phyloP scores from a whole-genome alignment of 2,329 filamentous ascomycete genomes.

The Thielaviopsis ethacetica region DNA sequence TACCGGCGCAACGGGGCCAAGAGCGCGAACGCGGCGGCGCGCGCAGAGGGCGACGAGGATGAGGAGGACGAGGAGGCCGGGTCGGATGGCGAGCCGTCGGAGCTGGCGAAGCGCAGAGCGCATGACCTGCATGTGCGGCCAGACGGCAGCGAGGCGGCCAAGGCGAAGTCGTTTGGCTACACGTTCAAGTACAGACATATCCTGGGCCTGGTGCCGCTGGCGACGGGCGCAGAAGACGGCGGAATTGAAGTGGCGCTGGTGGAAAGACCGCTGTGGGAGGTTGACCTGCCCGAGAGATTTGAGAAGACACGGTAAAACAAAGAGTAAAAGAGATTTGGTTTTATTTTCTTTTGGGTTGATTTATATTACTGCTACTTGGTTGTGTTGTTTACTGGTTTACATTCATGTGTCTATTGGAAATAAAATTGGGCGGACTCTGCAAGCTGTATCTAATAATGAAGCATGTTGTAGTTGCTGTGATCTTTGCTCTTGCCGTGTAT shows the following conservation, averaged over 20 bases:
- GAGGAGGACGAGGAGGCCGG: conserved; percentile 23
- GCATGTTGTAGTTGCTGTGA: too few relatives aligned
- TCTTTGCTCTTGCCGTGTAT: too few relatives aligned
- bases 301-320: conserved; percentile 15
- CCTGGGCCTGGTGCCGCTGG: conserved; percentile 47
- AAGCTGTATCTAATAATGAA: too few relatives aligned
- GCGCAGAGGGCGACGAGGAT: conserved; percentile 17
- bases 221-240: conserved; percentile 20
- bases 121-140: conserved; percentile 13
- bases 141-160: conserved; percentile 17
- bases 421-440: background rate
- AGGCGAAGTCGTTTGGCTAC: conserved; percentile 44
- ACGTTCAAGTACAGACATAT: conserved; percentile 94
- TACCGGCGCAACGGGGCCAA: conserved; percentile 8
- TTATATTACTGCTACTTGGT: background rate
- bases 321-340: background rate
- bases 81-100: background rate
- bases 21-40: conserved; percentile 15
- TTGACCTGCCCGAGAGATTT: conserved; percentile 56
- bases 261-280: conserved; percentile 71
- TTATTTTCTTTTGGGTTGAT: background rate
- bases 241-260: conserved; percentile 69
- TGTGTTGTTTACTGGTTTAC: background rate
- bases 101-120: conserved; percentile 5
- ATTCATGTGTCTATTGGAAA: background rate